phyloP scores from a whole-genome alignment of 2,329 filamentous ascomycete genomes.

The Apiospora hydei region DNA sequence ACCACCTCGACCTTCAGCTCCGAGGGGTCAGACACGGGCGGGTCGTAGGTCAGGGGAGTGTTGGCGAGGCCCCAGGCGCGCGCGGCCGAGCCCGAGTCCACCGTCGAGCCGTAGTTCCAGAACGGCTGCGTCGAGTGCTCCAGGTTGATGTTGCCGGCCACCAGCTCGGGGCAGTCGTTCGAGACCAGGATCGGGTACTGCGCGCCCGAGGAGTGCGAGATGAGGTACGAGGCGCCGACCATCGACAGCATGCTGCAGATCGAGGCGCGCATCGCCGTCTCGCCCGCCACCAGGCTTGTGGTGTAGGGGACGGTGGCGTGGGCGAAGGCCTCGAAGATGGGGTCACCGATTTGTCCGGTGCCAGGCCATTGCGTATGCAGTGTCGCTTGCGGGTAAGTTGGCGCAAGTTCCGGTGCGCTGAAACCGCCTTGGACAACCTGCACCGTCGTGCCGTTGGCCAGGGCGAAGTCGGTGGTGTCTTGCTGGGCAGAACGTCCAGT shows the following conservation, averaged over 20 bases:
- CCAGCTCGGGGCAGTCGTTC: conserved; percentile 38
- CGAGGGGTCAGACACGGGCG: conserved; percentile 34
- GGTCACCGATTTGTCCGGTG: conserved; percentile 47
- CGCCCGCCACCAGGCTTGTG: conserved; percentile 32
- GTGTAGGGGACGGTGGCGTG: conserved; percentile 49
- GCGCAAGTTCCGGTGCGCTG: conserved; percentile 36
- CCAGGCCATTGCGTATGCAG: conserved; percentile 45
- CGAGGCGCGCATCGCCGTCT: conserved; percentile 35
- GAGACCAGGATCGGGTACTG: conserved; percentile 31
- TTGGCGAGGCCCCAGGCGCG: conserved; percentile 41
- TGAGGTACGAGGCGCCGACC: conserved; percentile 39
- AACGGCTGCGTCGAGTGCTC: conserved; percentile 41
- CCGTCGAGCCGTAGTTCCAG: conserved; percentile 34
- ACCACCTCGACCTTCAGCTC: conserved; percentile 38
- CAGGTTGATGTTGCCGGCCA: conserved; percentile 42
- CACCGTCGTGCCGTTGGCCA: conserved; percentile 35
- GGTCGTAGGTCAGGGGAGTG: conserved; percentile 40
- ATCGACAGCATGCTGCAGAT: conserved; percentile 36
- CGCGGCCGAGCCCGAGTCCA: conserved; percentile 28
- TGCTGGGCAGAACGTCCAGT: conserved; percentile 43
- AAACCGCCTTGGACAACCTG: conserved; percentile 39
- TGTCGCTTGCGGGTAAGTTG: conserved; percentile 42
- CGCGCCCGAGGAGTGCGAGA: conserved; percentile 39
- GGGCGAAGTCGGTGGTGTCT: conserved; percentile 39
- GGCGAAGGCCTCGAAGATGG: conserved; percentile 56